Evolutionary conservation across 306 rosid genomes (phyloP), one percentile per base, ranked within the genome.

Genomic region (Elaeagnus macrophylla): DNA sequence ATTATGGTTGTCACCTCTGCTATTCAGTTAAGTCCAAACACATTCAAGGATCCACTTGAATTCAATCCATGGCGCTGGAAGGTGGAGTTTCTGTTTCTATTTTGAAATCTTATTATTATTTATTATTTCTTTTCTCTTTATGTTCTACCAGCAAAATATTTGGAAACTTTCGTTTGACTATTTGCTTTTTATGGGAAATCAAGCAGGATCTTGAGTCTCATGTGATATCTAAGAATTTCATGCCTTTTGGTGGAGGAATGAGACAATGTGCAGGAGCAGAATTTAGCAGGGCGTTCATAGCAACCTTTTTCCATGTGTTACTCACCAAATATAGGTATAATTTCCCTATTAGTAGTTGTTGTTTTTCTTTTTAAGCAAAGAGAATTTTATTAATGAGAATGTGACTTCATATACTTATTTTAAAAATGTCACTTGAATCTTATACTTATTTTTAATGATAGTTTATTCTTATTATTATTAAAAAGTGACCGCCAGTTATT

Each of bases 1-100:
- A n/a, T 74, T 19, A 68, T 74, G 75, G 56, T 74, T 9, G 56
- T 41, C 18, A 64, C 51, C 56, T 59, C 71, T 7, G 67, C 71
- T n/a, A 67, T 68, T 7, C 79, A 74, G 10, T 58, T 74, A 40
- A 54, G 40, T 59, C 75, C 75, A 9, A 12, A 35, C n/a, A 54
- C 50, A 25, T 69, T 51, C 35, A 9, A 68, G 56, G 54, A 74
- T 41, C 79, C 79, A 5, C 39, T 62, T 10, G 60, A 41, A 48
- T 74, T 74, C 67, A 74, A 68, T 53, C 79, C 77, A 6, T 54
- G 77, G 74, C 74, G 77, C 5, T 75, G 80, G 80, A 75, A 75
- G 54, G 53, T 37, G 25, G 6, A 12, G 39, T 1, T 51, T 57
- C 1, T 12, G 19, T 51, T 7, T 6, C 17, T n/a, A n/a, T 8